phyloP scores from a whole-genome alignment of 257 asterid species.

The Solanum dulcamara region DNA sequence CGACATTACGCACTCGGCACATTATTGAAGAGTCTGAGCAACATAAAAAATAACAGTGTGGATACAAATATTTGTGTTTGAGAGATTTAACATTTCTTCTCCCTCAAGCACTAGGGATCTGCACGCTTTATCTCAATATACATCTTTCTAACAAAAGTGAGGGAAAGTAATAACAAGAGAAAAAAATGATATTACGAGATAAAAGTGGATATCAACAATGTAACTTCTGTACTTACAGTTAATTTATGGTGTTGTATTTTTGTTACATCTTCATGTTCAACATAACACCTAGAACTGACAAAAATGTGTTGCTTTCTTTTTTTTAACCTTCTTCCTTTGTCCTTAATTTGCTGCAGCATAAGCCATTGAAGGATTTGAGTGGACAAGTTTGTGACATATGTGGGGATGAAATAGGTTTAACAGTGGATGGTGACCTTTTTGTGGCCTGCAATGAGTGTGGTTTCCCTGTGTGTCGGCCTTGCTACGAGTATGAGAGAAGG shows the following conservation, averaged over 20 bases:
- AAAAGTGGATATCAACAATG: neutral
- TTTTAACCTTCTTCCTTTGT: neutral
- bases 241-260: neutral
- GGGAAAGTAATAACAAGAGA: neutral
- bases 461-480: conserved; percentile 88
- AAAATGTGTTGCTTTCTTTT: neutral
- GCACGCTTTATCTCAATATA: neutral
- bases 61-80: neutral
- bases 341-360: conserved; percentile 45
- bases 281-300: neutral
- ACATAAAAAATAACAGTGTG: neutral
- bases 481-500: conserved; percentile 94
- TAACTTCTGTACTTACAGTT: neutral
- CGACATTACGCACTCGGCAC: neutral
- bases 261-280: neutral
- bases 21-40: neutral
- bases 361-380: conserved; percentile 73
- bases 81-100: neutral
- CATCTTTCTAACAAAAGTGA: neutral
- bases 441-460: conserved; percentile 97
- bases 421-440: conserved; percentile 83
- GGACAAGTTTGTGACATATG: conserved; percentile 98
- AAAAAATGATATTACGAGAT: neutral
- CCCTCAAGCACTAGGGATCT: neutral
- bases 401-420: conserved; percentile 81